Conservation (phyloP, 192 early-diverging fungal species). For the Coemansia aciculifera region DNA sequence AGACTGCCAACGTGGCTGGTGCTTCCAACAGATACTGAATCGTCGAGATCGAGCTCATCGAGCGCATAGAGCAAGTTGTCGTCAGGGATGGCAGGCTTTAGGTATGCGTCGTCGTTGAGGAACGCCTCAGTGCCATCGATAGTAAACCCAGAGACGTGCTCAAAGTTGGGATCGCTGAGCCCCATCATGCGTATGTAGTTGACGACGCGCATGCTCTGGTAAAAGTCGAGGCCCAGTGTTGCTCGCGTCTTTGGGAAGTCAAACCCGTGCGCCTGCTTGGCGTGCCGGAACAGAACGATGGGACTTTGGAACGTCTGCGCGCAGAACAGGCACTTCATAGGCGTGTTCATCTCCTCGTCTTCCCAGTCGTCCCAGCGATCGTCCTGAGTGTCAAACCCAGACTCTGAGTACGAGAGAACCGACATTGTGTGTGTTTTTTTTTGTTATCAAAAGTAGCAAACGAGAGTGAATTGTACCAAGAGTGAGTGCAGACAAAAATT, state of each 20-base stretch:
- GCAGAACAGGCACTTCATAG: conserved; percentile 75
- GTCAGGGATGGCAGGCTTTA: conserved; percentile 66
- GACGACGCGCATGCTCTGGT: conserved; percentile 65
- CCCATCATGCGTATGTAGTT: conserved; percentile 55
- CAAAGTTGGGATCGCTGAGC: conserved; percentile 31
- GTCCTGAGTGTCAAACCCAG: conserved; percentile 54
- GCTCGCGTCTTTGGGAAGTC: conserved; percentile 61
- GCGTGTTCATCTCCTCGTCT: conserved; percentile 58
- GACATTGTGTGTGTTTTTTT: conserved; percentile 37
- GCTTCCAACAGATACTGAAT: conserved; percentile 30
- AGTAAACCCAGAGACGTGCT: conserved; percentile 27
- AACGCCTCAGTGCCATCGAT: conserved; percentile 59
- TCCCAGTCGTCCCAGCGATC: conserved; percentile 77
- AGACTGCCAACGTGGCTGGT: conserved; percentile 11
- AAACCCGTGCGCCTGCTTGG: conserved; percentile 61
- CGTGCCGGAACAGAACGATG: conserved; percentile 64
- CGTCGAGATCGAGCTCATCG: conserved; percentile 69
- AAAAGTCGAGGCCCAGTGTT: conserved; percentile 71
- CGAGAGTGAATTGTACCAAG: too few species aligned
- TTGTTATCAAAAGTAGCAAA: background rate
- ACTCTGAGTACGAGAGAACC: conserved; percentile 48
- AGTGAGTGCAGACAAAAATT: too few species aligned
- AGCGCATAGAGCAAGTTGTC: conserved; percentile 73
- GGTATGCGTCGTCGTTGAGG: conserved; percentile 65
- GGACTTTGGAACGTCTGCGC: conserved; percentile 53